phyloP scores from a whole-genome alignment of 768 basidiomycete genomes.

The Termitomyces sp. region DNA sequence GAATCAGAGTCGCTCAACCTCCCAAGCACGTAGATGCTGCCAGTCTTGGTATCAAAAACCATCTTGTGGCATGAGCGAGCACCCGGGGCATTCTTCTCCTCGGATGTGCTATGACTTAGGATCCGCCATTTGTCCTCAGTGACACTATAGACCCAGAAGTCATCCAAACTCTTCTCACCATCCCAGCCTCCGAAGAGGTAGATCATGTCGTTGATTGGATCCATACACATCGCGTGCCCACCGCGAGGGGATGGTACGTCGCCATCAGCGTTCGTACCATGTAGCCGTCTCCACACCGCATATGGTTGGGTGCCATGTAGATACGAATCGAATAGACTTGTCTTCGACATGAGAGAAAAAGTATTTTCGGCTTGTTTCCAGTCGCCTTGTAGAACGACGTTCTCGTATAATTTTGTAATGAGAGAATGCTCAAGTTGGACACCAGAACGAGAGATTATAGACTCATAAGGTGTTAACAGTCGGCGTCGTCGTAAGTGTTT shows the following conservation, averaged over 20 bases:
- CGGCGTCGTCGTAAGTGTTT: conserved; percentile 79
- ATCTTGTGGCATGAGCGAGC: conserved; percentile 80
- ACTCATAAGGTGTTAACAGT: conserved; percentile 60
- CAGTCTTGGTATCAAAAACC: conserved; percentile 71
- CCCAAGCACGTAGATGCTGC: conserved; percentile 71
- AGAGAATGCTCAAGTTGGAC: conserved; percentile 68
- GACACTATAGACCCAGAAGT: conserved; percentile 76
- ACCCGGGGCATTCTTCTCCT: conserved; percentile 63
- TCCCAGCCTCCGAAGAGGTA: conserved; percentile 84
- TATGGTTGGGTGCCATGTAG: conserved; percentile 55
- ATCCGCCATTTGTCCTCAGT: conserved; percentile 57
- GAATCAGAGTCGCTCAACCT: conserved; percentile 57
- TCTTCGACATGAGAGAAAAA: conserved; percentile 44
- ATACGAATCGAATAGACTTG: conserved; percentile 61
- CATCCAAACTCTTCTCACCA: conserved; percentile 66
- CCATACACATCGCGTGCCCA: conserved; percentile 82
- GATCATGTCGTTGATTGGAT: conserved; percentile 54
- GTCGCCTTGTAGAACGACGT: conserved; percentile 63
- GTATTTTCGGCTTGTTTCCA: conserved; percentile 57
- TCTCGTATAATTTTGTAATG: conserved; percentile 59
- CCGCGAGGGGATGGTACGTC: conserved; percentile 67
- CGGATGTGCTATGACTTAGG: conserved; percentile 50
- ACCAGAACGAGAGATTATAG: conserved; percentile 51
- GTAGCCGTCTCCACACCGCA: conserved; percentile 57
- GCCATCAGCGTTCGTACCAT: conserved; percentile 59